Evolutionary conservation across 805 yeast species (phyloP).

Genomic region (Candida ponderosae): DNA sequence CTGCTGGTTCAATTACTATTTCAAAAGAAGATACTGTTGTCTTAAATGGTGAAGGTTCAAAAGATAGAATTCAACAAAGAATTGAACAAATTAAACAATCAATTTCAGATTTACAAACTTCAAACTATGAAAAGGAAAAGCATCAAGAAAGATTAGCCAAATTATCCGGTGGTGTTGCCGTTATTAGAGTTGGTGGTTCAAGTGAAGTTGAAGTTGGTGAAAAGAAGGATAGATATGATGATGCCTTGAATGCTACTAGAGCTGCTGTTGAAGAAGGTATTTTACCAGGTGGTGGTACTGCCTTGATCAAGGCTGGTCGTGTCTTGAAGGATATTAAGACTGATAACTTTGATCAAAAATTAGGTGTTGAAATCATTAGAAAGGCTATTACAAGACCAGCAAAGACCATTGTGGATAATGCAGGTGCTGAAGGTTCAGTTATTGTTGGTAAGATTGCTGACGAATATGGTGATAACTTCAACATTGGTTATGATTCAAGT

Average conservation of each 20-base stretch:
- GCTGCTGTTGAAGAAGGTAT: conserved; percentile 99
- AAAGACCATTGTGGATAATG: conserved; percentile 88
- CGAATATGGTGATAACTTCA: conserved; percentile 58
- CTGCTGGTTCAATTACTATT: conserved; percentile 84
- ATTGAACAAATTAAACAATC: conserved; percentile 89
- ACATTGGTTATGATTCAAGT: conserved; percentile 85
- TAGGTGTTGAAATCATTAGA: conserved; percentile 90
- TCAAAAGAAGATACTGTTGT: conserved; percentile 95
- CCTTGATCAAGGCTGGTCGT: conserved; percentile 85
- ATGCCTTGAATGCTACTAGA: conserved; percentile 96
- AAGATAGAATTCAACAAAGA: conserved; percentile 74
- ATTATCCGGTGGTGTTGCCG: conserved; percentile 97
- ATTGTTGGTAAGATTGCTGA: conserved; percentile 77
- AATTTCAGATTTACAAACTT: conserved; percentile 59
- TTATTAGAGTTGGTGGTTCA: conserved; percentile 93
- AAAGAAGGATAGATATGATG: conserved; percentile 98
- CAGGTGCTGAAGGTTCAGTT: conserved; percentile 96
- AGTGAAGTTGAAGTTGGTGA: conserved; percentile 98
- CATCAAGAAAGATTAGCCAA: conserved; percentile 96
- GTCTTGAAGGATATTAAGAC: conserved; percentile 63
- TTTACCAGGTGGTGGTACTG: conserved; percentile 99
- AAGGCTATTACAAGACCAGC: conserved; percentile 95
- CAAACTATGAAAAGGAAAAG: conserved; percentile 94
- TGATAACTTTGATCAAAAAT: conserved; percentile 89
- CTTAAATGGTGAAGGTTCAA: conserved; percentile 85